A percentile compares a stretch with the other conserved stretches of the same genome.
Evolutionary conservation across 805 yeast genomes (phyloP).

Genomic region (Suhomyces tanzawaensis): DNA sequence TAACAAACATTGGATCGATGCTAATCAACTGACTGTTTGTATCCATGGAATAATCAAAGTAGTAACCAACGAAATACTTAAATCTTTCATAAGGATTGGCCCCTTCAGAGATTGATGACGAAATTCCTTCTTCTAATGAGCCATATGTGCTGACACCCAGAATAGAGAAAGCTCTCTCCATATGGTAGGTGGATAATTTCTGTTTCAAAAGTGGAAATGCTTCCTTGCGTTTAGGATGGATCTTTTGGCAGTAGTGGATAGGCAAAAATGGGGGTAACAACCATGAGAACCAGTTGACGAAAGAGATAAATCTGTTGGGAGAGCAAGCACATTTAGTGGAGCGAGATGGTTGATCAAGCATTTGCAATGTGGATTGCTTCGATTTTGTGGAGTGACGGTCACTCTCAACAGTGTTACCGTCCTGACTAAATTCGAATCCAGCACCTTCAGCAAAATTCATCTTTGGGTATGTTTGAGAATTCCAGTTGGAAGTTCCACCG

Average conservation of each 20-base stretch:
- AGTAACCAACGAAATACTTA: constrained; percentile 16
- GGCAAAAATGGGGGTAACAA: constrained; percentile 20
- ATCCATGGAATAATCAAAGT: constrained; percentile 22
- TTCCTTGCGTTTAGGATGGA: constrained; percentile 5
- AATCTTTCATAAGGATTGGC: constrained; percentile 8
- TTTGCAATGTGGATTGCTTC: no score
- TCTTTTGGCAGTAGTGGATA: neutral
- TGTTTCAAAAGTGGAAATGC: constrained; percentile 14
- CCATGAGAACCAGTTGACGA: constrained; percentile 21
- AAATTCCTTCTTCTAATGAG: constrained; percentile 3
- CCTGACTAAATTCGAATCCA: no score
- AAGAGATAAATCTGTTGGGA: neutral
- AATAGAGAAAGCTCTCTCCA: constrained; percentile 14
- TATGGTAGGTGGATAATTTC: constrained; percentile 18
- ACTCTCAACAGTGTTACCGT: neutral
- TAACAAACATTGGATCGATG: constrained; percentile 26
- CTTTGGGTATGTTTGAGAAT: neutral
- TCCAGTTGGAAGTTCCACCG: no score
- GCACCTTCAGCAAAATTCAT: no score
- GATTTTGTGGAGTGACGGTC: no score
- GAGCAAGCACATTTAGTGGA: neutral
- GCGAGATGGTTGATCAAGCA: neutral
- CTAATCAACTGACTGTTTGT: constrained; percentile 16
- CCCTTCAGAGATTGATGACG: neutral
- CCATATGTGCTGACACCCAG: constrained; percentile 8